A percentile compares a stretch with the other conserved stretches of the same genome.
These are phyloP conservation scores for Eragrostis tef DNA, from an alignment of 202 grass and related monocot genomes.

Conservation along the genomic window DNA sequence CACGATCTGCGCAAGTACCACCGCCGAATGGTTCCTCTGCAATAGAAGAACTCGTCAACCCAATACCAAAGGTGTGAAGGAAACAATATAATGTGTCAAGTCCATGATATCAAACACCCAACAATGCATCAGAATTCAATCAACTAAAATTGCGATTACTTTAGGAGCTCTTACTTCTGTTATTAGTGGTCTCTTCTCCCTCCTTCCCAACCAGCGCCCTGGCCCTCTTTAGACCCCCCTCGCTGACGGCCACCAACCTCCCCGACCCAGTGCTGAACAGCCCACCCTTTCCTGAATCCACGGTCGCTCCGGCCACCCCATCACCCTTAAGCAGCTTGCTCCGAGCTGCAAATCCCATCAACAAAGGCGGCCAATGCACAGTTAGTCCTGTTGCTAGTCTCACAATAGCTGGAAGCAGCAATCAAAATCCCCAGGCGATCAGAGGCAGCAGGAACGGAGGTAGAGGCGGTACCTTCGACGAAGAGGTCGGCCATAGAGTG, in stretches of 20 bases:
- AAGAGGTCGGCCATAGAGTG: constrained; percentile 70
- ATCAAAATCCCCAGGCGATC: neutral
- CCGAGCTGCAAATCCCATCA: constrained; percentile 37
- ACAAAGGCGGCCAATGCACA: neutral
- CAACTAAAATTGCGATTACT: neutral
- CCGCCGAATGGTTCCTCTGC: constrained; percentile 45
- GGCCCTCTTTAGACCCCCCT: constrained; percentile 57
- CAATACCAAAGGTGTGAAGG: neutral
- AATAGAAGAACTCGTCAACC: constrained; percentile 14
- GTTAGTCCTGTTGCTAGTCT: neutral
- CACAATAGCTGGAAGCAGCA: neutral
- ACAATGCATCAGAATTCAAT: neutral
- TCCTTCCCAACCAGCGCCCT: constrained; percentile 56
- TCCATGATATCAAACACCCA: neutral
- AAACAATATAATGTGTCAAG: neutral
- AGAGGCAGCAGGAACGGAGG: neutral
- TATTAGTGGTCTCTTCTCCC: neutral
- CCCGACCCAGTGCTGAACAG: constrained; percentile 64
- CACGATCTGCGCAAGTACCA: neutral
- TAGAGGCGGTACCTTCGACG: constrained; percentile 46
- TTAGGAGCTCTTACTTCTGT: constrained; percentile 36
- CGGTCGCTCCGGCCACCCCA: neutral
- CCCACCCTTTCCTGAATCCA: constrained; percentile 9
- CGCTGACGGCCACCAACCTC: constrained; percentile 53
- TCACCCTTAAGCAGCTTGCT: constrained; percentile 21